Evolutionary conservation across 768 basidiomycete genomes (phyloP), one percentile per base, ranked within the genome.

Genomic region (Tulasnella sp.): DNA sequence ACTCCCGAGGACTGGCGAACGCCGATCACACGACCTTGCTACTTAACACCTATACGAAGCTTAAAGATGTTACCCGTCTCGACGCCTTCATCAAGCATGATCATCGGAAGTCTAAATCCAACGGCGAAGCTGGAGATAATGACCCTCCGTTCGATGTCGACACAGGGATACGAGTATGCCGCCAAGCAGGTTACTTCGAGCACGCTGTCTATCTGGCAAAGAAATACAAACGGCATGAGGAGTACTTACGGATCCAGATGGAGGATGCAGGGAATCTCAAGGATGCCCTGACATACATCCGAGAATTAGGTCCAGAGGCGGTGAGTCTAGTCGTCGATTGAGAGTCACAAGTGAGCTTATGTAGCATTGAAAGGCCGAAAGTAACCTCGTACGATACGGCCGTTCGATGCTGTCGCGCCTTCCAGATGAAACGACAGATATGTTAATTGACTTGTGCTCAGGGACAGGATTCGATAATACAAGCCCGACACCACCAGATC

Each of bases 61-160:
- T 96, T 21, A 90, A 92, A 62, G 96, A 99, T 66, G 83, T 92
- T 15, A 71, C 81, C 1, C 83, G 92, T 11, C 79, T 98, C 1
- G 91, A 97, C 66, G 82, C 77, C 61, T 99, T 99, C 71, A 88
- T 99, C 73, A 90, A 88, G 70, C 84, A 89, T 2, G 90, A 92
- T 68, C 74, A 77, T 44, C 75, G 80, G 70, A 1, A 58, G 66
- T 17, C 61, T 63, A 2, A 75, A 74, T 17, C 74, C 77, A 56
- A 65, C n/a, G 56, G 58, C 23, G 50, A 41, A 9, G 76, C 76
- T 50, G 67, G 58, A 38, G 74, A 77, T 30, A 67, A 67, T 45
- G 92, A 94, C 68, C 78, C 95, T 3, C 96, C 95, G 0, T 99
- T 98, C 68, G 96, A 98, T 69, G 78, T 99, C 44, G 92, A 95